Evolutionary conservation across 2,329 filamentous ascomycete species (phyloP), one percentile per base, ranked within the genome.

Genomic region (Ceratocystis huliohia): DNA sequence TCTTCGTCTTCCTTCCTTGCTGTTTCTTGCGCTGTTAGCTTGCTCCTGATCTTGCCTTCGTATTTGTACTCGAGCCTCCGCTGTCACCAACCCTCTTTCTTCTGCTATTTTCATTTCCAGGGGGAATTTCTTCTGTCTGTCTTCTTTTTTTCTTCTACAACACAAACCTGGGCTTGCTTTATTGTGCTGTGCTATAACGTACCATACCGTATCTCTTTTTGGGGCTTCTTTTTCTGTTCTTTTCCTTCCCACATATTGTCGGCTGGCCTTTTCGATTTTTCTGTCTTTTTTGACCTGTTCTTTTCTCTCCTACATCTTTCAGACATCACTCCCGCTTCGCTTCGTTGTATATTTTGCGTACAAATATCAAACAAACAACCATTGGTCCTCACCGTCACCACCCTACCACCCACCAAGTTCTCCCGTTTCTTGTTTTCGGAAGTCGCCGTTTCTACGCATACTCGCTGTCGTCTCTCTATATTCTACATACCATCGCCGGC

Each of bases 1-100:
- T 61, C 37, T 22, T 62, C 59, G 33, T n/a, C 59, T 44, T 25
- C 33, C 41, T 41, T 44, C 30, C 33, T 44, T 41, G n/a, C 15
- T 10, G 10, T 15, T 28, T 41, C 15, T 61, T 28, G 37, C 37
- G 10, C 4, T 41, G 37, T 41, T 41, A 41, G 37, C 56, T 28
- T 61, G n/a, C 30, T 28, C n/a, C 30, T 28, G 17, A 17, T 28
- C 57, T 61, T 44, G 22, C 61, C 59, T 46, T 64, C 64, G 62
- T 65, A 41, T 67, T 68, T 69, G 62, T 61, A 67, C 65, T 37
- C 20, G 57, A n/a, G 57, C 63, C 61, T 61, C 59, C 62, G 62
- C 46, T 66, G 53, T 56, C 63, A 59, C 64, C 63, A 61, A 57
- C 46, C 30, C 20, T 45, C 44, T 62, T 68, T 15, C 33, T 64